Evolutionary conservation across 2,329 filamentous ascomycete genomes (phyloP).

Genomic region (Venturia pyrina): DNA sequence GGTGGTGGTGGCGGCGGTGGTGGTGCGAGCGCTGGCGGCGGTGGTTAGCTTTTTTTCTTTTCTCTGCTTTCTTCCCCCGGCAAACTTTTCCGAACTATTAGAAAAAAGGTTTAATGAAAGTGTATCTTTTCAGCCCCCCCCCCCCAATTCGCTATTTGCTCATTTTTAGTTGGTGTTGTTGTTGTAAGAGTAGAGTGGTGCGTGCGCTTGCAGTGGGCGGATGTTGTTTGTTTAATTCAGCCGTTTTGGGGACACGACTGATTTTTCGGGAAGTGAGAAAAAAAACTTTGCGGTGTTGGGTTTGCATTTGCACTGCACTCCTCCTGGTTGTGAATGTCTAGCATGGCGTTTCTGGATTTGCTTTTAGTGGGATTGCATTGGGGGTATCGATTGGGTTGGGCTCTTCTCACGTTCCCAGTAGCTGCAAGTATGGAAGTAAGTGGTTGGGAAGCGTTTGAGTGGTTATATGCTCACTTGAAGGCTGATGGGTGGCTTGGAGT

Average conservation of each 20-base stretch:
- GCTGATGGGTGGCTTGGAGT: no score
- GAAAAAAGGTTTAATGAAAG: slow-evolving; percentile 1
- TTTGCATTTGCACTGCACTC: not conserved
- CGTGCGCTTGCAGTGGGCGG: not conserved
- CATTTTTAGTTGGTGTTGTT: not conserved
- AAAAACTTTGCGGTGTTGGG: not conserved
- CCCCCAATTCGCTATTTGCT: not conserved
- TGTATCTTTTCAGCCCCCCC: not conserved
- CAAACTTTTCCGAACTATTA: not conserved
- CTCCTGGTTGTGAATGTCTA: not conserved
- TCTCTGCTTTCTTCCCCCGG: not conserved
- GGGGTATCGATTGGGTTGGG: not conserved
- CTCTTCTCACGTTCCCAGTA: no score
- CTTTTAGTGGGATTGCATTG: not conserved
- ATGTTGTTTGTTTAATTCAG: not conserved
- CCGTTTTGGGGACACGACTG: not conserved
- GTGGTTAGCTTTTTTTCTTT: not conserved
- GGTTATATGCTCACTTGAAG: no score
- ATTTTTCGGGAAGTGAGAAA: not conserved
- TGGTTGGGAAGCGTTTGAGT: no score
- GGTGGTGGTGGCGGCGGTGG: slow-evolving; percentile 6
- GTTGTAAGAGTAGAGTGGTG: not conserved
- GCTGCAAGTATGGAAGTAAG: no score
- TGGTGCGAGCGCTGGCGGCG: not conserved
- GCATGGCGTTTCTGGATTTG: slow-evolving; percentile 1